A percentile compares a stretch with the other conserved stretches of the same genome.
These are phyloP conservation scores for Bryum argenteum DNA, from an alignment of 225 moss, liverwort and hornwort genomes.

Conservation along the genomic window DNA sequence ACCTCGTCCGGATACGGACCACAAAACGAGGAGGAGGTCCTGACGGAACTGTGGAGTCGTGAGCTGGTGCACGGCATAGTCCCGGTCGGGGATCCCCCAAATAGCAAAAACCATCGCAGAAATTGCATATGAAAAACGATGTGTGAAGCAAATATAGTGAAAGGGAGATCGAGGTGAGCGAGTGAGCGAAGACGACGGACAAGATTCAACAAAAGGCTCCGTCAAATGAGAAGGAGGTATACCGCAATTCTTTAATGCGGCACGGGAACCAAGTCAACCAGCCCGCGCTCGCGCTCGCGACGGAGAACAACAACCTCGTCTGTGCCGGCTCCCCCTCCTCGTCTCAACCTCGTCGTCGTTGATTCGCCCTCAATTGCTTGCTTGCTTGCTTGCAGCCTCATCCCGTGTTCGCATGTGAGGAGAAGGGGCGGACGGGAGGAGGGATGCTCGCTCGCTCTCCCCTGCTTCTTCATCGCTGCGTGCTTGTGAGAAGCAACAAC, in stretches of 20 bases:
- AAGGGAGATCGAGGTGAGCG: background rate
- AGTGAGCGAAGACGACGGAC: background rate
- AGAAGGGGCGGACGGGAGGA: constrained; percentile 27
- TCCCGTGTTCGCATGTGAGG: constrained; percentile 11
- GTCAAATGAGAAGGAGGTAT: background rate
- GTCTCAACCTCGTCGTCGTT: constrained; percentile 1
- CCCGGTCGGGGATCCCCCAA: constrained; percentile 6
- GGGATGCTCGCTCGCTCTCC: constrained; percentile 46
- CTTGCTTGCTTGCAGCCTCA: constrained; percentile 5
- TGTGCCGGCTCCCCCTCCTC: background rate
- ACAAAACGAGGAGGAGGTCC: too few species aligned
- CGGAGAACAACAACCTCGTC: background rate
- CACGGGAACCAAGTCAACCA: constrained; percentile 28
- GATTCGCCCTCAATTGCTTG: constrained; percentile 8
- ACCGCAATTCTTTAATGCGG: constrained; percentile 20
- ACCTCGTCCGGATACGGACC: background rate
- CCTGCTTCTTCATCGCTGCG: constrained; percentile 20
- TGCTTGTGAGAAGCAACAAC: constrained; percentile 25
- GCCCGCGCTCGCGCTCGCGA: constrained; percentile 8
- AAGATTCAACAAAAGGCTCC: constrained; percentile 1
- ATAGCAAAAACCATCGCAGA: constrained; percentile 8
- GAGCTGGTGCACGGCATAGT: background rate
- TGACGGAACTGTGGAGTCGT: background rate
- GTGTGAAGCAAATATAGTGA: background rate
- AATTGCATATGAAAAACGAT: background rate